Percentiles rank a stretch among this genome's conserved stretches.
phyloP scores from a whole-genome alignment of 257 asterid species.

The Solanum virginianum region DNA sequence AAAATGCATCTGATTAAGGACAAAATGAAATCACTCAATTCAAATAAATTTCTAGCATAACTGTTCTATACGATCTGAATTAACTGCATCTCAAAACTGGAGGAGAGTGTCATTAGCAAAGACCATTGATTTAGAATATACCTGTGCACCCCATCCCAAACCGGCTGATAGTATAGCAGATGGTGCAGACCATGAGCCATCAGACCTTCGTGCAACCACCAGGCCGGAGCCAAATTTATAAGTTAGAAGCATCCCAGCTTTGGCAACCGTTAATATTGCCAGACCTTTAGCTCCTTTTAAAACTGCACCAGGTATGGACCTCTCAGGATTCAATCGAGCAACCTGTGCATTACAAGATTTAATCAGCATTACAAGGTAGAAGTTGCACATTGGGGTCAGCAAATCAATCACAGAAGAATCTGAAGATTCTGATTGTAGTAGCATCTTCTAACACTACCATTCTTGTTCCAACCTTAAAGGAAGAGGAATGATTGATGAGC shows the following conservation, averaged over 20 bases:
- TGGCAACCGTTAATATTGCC: slow-evolving; percentile 89
- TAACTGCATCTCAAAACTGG: background rate
- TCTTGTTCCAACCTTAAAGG: background rate
- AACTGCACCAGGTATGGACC: slow-evolving; percentile 77
- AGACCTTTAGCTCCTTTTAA: slow-evolving; percentile 88
- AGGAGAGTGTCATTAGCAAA: background rate
- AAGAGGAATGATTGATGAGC: background rate
- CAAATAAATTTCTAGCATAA: background rate
- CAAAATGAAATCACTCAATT: background rate
- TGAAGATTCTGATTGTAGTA: background rate
- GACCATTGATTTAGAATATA: slow-evolving; percentile 4
- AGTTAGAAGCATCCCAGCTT: slow-evolving; percentile 73
- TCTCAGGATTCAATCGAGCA: slow-evolving; percentile 89
- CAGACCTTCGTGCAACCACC: slow-evolving; percentile 82
- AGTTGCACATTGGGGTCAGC: background rate
- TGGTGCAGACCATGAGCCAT: slow-evolving; percentile 99
- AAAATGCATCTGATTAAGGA: background rate
- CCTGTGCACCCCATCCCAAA: slow-evolving; percentile 99
- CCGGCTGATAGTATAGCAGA: slow-evolving; percentile 90
- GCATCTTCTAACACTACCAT: background rate
- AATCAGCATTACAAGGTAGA: background rate
- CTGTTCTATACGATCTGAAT: background rate
- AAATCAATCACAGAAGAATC: background rate
- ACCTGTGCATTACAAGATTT: slow-evolving; percentile 37
- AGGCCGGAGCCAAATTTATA: slow-evolving; percentile 94